Evolutionary conservation across 805 yeast genomes (phyloP).

Genomic region (Candida dajiaensis): DNA sequence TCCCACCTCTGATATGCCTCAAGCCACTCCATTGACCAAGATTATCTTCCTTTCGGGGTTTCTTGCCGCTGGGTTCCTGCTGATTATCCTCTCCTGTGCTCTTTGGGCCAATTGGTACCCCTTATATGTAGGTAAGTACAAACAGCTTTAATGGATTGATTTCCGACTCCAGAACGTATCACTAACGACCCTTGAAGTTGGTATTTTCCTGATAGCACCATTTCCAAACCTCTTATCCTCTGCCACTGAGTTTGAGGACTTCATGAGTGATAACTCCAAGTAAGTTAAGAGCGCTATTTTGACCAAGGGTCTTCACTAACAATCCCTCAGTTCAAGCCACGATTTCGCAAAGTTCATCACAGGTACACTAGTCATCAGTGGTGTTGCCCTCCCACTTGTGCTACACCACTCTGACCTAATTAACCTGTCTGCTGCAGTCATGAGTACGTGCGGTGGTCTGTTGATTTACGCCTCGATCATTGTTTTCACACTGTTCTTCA

Average conservation of each 20-base stretch:
- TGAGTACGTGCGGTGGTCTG: constrained; percentile 81
- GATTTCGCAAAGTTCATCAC: constrained; percentile 79
- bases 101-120: constrained; percentile 91
- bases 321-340: constrained; percentile 35
- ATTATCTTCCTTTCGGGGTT: constrained; percentile 72
- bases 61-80: constrained; percentile 82
- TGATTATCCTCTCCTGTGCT: constrained; percentile 84
- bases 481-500: constrained; percentile 73
- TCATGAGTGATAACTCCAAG: constrained; percentile 50
- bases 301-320: constrained; percentile 15
- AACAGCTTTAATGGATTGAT: not conserved
- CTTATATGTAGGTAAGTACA: constrained; percentile 51
- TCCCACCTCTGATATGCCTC: constrained; percentile 1
- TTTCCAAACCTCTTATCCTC: constrained; percentile 60
- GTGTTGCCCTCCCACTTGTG: constrained; percentile 67
- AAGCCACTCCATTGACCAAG: constrained; percentile 60
- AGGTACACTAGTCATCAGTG: constrained; percentile 71
- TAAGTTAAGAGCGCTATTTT: constrained; percentile 15
- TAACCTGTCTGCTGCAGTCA: constrained; percentile 59
- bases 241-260: constrained; percentile 43
- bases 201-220: constrained; percentile 64
- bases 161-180: not conserved
- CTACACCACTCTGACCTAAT: constrained; percentile 72
- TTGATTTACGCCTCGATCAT: constrained; percentile 80
- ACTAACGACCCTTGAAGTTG: constrained; percentile 27